Evolutionary conservation across 306 rosid genomes (phyloP), one percentile per base, ranked within the genome.

Genomic region (Sesbania bispinosa): DNA sequence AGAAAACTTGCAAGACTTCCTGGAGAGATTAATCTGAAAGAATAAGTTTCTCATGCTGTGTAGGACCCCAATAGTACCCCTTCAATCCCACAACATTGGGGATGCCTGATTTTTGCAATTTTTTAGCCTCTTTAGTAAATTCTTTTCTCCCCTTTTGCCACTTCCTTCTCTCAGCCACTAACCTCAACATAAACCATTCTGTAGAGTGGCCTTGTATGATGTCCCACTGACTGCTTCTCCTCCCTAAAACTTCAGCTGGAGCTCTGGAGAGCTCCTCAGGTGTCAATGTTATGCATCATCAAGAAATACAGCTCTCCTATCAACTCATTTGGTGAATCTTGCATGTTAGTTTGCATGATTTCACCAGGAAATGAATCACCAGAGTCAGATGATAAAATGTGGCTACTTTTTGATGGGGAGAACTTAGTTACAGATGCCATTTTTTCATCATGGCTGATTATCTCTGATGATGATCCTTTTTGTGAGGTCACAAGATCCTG

Each of bases 61-160:
- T 89, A 36, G 99, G 99, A 27, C 99, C 99, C 99, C 99, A 95
- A 58, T 95, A 95, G 62, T 95, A 95, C 7, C 99, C 99, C 84
- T 85, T 88, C 80, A 95, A 78, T 59, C 97, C 96, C 16, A 89
- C 99, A 36, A 95, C 96, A 60, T 95, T 95, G 8, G 99, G n/a
- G 99, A 78, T 95, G 99, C 74, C 99, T 82, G 55, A 92, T 92
- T 80, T 92, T 95, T n/a, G 96, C 82, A 78, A 92, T 54, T 95
- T 95, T 35, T 92, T 89, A 13, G 90, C 96, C 87, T 95, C 99
- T 87, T 89, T 95, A 10, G 89, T 88, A 61, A 95, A 95, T 78
- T 95, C 99, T 79, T 92, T 95, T 64, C 96, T 92, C n/a, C 84
- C 85, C 96, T 76, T 92, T 95, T 1, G 99, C 99, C 59, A 95